Percentiles rank a stretch among this genome's conserved stretches.
phyloP scores from a whole-genome alignment of 768 basidiomycete genomes.

The Boletus eberwhitei region DNA sequence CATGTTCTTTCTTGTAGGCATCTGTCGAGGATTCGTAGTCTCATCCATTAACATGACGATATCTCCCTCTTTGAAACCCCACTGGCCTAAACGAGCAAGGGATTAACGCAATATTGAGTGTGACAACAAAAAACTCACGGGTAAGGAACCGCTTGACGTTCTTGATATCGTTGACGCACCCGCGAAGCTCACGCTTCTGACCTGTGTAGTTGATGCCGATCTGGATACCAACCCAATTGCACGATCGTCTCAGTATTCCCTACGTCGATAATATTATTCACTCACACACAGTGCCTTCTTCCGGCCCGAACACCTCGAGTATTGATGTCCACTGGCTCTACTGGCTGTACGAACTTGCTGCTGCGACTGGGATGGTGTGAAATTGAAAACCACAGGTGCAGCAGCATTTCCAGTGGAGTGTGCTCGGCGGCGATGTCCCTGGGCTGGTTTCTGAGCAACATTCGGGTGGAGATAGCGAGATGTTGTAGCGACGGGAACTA shows the following conservation, averaged over 20 bases:
- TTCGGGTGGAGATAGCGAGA: background rate
- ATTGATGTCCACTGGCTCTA: conserved; percentile 29
- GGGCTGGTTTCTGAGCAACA: conserved; percentile 3
- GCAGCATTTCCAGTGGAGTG: conserved; percentile 17
- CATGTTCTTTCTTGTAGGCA: conserved; percentile 54
- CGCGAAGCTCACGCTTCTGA: conserved; percentile 57
- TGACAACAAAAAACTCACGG: conserved; percentile 35
- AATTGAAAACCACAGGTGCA: background rate
- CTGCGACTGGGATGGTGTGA: conserved; percentile 3
- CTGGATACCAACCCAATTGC: conserved; percentile 30
- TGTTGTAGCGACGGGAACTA: conserved; percentile 1
- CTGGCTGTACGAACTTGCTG: background rate
- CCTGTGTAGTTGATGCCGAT: conserved; percentile 82
- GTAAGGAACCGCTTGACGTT: conserved; percentile 68
- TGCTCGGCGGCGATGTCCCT: conserved; percentile 20
- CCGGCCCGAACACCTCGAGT: conserved; percentile 48
- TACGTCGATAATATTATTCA: background rate
- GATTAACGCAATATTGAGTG: background rate
- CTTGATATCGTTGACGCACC: conserved; percentile 80
- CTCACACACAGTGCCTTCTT: conserved; percentile 49
- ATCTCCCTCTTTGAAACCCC: conserved; percentile 49
- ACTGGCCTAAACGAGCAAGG: conserved; percentile 32
- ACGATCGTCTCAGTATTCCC: background rate
- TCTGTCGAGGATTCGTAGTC: conserved; percentile 37
- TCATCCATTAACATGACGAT: conserved; percentile 58